Percentiles rank a stretch among this genome's conserved stretches.
These are phyloP conservation scores for Plantago ovata DNA, from an alignment of 257 asterid species.

Conservation along the genomic window DNA sequence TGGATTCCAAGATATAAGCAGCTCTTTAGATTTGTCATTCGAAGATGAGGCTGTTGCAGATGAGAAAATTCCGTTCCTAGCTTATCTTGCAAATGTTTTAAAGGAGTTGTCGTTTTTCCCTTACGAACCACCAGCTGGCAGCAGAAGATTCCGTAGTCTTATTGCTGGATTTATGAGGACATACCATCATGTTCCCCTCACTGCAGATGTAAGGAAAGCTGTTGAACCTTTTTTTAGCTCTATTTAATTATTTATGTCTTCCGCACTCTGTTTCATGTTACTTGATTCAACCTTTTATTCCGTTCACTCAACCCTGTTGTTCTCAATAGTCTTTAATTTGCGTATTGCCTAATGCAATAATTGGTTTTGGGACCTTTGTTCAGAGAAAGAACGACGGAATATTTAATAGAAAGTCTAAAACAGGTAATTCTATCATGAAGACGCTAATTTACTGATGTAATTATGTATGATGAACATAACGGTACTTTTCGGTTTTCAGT, in stretches of 20 bases:
- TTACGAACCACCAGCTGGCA: constrained; percentile 95
- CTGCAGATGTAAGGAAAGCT: constrained; percentile 71
- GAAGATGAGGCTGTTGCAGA: constrained; percentile 98
- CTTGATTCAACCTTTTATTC: too few species aligned
- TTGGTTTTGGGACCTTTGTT: too few species aligned
- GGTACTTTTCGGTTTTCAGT: too few species aligned
- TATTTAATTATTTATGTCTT: neutral
- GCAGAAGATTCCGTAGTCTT: constrained; percentile 77
- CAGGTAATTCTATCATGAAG: too few species aligned
- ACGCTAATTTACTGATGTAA: too few species aligned
- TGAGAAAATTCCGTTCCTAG: constrained; percentile 96
- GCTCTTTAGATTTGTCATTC: constrained; percentile 87
- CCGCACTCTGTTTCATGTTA: too few species aligned
- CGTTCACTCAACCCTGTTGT: too few species aligned
- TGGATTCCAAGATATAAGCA: constrained; percentile 86
- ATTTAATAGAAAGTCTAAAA: too few species aligned
- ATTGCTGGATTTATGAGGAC: constrained; percentile 87
- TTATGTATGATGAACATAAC: too few species aligned
- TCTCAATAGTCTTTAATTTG: too few species aligned
- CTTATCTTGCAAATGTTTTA: constrained; percentile 84
- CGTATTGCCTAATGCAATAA: too few species aligned
- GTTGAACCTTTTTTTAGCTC: neutral
- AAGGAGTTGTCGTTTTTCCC: constrained; percentile 77
- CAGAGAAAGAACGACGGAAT: too few species aligned
- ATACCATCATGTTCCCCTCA: constrained; percentile 88